Percentiles rank a stretch among this genome's conserved stretches.
These are phyloP conservation scores for Penicillium sp. DNA, from an alignment of 2,329 filamentous ascomycete species.

Conservation along the genomic window DNA sequence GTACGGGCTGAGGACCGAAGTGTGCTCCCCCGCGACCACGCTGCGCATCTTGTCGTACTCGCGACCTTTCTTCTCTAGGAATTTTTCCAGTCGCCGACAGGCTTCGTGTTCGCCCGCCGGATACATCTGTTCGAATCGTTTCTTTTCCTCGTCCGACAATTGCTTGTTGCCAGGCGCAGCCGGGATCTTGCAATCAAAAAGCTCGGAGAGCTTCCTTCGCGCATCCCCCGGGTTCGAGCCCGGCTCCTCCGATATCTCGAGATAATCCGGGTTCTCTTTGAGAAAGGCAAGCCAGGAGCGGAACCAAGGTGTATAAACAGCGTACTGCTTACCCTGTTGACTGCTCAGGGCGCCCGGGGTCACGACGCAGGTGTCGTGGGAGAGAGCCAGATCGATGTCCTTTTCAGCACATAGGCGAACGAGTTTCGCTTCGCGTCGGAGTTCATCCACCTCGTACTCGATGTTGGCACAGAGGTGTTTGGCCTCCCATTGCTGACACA, in stretches of 20 bases:
- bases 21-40: slow-evolving; percentile 60
- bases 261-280: slow-evolving; percentile 65
- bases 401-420: slow-evolving; percentile 60
- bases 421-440: slow-evolving; percentile 71
- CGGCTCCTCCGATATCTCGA: slow-evolving; percentile 62
- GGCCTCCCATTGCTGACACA: slow-evolving; percentile 69
- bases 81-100: slow-evolving; percentile 60
- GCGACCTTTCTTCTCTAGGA: slow-evolving; percentile 62
- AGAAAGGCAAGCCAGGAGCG: slow-evolving; percentile 71
- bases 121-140: slow-evolving; percentile 61
- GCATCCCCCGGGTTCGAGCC: slow-evolving; percentile 53
- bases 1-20: slow-evolving; percentile 70
- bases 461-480: slow-evolving; percentile 78
- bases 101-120: slow-evolving; percentile 76
- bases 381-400: slow-evolving; percentile 66
- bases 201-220: slow-evolving; percentile 48
- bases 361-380: slow-evolving; percentile 82
- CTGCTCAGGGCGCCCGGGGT: slow-evolving; percentile 66
- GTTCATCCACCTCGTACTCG: slow-evolving; percentile 89
- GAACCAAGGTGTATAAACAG: slow-evolving; percentile 83
- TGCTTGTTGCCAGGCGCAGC: slow-evolving; percentile 62
- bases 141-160: slow-evolving; percentile 58
- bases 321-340: slow-evolving; percentile 72
- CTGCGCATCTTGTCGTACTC: slow-evolving; percentile 66
- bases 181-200: slow-evolving; percentile 65